phyloP scores from a whole-genome alignment of 2,329 filamentous ascomycete species.

The Colletotrichum magnum region DNA sequence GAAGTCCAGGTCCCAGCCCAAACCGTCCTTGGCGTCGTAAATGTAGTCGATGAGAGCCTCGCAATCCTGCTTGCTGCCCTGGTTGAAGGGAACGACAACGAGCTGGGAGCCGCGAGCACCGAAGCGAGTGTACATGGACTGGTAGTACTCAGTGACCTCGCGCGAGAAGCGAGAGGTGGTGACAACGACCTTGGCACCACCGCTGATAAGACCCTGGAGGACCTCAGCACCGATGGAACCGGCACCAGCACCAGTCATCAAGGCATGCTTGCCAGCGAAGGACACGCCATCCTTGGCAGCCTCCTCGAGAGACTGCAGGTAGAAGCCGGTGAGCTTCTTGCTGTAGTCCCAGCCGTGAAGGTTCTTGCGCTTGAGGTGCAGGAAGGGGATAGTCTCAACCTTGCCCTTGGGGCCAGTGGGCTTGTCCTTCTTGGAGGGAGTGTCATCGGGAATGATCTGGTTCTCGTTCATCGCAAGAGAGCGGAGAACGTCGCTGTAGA shows the following conservation, averaged over 20 bases:
- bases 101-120: conserved; percentile 95
- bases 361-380: conserved; percentile 95
- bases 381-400: conserved; percentile 96
- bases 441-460: conserved; percentile 92
- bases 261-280: conserved; percentile 93
- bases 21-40: conserved; percentile 94
- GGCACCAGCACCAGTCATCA: conserved; percentile 98
- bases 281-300: conserved; percentile 90
- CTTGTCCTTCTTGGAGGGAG: conserved; percentile 61
- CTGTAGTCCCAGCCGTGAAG: conserved; percentile 98
- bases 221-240: conserved; percentile 98
- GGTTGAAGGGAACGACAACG: conserved; percentile 98
- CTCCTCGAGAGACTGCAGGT: conserved; percentile 91
- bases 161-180: conserved; percentile 97
- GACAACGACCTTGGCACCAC: conserved; percentile 96
- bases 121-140: conserved; percentile 96
- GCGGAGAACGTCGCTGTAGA: conserved; percentile 95
- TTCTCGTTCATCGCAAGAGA: conserved; percentile 98
- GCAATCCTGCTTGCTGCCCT: conserved; percentile 98
- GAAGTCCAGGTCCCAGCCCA: conserved; percentile 98
- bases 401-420: conserved; percentile 82
- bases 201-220: conserved; percentile 93
- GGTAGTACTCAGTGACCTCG: conserved; percentile 99
- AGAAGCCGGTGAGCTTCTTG: conserved; percentile 96
- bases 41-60: conserved; percentile 96